Evolutionary conservation across 2,329 filamentous ascomycete species (phyloP), one percentile per base, ranked within the genome.

Genomic region (Penicillium janthinellum): DNA sequence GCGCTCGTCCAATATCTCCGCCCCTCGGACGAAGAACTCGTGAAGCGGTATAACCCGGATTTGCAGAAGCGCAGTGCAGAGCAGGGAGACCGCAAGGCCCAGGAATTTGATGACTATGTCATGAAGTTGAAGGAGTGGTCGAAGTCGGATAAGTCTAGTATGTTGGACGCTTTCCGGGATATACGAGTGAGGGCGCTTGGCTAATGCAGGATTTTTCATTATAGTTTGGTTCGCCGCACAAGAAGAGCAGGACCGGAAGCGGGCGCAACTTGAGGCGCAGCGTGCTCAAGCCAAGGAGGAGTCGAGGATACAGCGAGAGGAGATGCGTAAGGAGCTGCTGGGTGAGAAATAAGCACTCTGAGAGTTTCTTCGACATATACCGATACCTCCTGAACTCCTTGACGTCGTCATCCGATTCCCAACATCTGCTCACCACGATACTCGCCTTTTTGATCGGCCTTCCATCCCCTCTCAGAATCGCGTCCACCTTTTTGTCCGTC

Each of bases 81-180:
- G 76, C 86, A 88, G 59, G 86, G 92, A 17, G 83, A 89, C 59
- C 86, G 90, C 74, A 85, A 86, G 61, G 87, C 95, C 72, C 84
- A 93, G 76, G 92, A 97, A 60, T 96, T 96, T 69, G 90, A 97
- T 72, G 85, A 92, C 57, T 98, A 96, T 71, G 90, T 97, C 31
- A 84, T 73, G 51, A 87, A 88, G 69, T 78, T 99, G 73, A 97
- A 96, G 82, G 86, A 94, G 69, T 91, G 93, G 75, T 90, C 91
- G 28, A 96, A 93, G 80, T 95, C 90, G 14, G 89, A 96, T 73
- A 96, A 94, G 79, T 91, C 91, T 45, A 96, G 92, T 96, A 83
- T 62, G 74, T 72, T 31, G 14, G 15, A 17, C 11, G 47, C 25
- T 35, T 6, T 0, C 5, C 4, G 5, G 10, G 25, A 15, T 6